Evolutionary conservation across 2,329 filamentous ascomycete species (phyloP).

Genomic region (Akanthomyces muscarius): DNA sequence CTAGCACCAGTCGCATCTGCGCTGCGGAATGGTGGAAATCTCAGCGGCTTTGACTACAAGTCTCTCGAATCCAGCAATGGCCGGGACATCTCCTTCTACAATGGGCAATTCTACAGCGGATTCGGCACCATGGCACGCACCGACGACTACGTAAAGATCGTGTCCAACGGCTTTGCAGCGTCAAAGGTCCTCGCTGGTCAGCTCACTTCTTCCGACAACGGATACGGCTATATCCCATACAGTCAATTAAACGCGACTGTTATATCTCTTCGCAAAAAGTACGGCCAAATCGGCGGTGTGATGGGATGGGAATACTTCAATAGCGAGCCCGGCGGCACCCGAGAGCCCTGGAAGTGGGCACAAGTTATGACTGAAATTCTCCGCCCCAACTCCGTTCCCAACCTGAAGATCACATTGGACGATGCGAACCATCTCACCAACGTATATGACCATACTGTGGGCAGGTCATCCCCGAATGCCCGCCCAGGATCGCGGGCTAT

Average conservation of each 20-base stretch:
- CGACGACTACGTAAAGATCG: slow-evolving; percentile 41
- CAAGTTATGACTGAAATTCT: slow-evolving; percentile 50
- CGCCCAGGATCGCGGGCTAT: neutral
- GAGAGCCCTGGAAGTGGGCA: slow-evolving; percentile 72
- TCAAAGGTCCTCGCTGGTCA: slow-evolving; percentile 71
- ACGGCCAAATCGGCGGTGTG: slow-evolving; percentile 72
- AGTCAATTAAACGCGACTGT: slow-evolving; percentile 43
- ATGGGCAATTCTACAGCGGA: slow-evolving; percentile 84
- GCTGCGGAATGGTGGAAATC: slow-evolving; percentile 49
- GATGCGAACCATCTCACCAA: slow-evolving; percentile 17
- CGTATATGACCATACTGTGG: slow-evolving; percentile 15
- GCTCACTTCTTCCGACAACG: slow-evolving; percentile 70
- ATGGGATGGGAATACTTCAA: slow-evolving; percentile 96
- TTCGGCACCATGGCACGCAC: slow-evolving; percentile 58
- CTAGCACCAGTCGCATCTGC: slow-evolving; percentile 77
- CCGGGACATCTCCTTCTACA: slow-evolving; percentile 71
- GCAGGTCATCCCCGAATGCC: neutral
- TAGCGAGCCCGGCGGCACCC: slow-evolving; percentile 55
- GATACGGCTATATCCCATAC: slow-evolving; percentile 43
- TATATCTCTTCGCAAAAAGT: slow-evolving; percentile 39
- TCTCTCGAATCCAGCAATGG: slow-evolving; percentile 62
- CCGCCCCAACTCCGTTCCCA: slow-evolving; percentile 22
- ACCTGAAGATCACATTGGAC: slow-evolving; percentile 16
- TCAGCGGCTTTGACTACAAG: slow-evolving; percentile 76
- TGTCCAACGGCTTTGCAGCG: slow-evolving; percentile 63